Evolutionary conservation across 768 basidiomycete genomes (phyloP).

Genomic region (Xerocomellus amylosporus): DNA sequence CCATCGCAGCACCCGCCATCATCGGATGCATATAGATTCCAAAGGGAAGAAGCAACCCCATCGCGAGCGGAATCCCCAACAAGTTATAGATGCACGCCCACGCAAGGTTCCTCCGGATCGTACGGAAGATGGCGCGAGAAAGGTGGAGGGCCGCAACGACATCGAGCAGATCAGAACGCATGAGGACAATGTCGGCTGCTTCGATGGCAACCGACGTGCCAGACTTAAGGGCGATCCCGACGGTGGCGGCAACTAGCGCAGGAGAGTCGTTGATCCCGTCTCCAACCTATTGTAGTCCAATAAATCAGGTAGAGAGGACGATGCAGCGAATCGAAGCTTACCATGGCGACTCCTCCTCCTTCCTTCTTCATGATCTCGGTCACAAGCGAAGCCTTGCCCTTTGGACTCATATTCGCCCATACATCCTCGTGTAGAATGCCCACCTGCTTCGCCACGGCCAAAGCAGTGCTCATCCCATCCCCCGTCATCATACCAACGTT

Average conservation of each 20-base stretch:
- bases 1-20: constrained; percentile 99
- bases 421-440: constrained; percentile 83
- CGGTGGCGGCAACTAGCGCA: constrained; percentile 91
- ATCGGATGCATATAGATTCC: constrained; percentile 95
- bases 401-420: constrained; percentile 91
- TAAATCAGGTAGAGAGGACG: neutral
- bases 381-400: constrained; percentile 88
- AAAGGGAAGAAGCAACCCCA: constrained; percentile 93
- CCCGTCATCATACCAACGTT: constrained; percentile 94
- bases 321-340: constrained; percentile 33
- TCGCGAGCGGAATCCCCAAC: constrained; percentile 92
- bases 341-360: constrained; percentile 89
- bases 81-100: constrained; percentile 98
- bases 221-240: constrained; percentile 94
- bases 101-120: constrained; percentile 88
- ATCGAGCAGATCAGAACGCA: constrained; percentile 95
- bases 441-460: constrained; percentile 85
- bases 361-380: constrained; percentile 73
- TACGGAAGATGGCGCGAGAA: constrained; percentile 80
- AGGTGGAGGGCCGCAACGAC: constrained; percentile 96
- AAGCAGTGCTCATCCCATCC: constrained; percentile 80
- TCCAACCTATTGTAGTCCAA: constrained; percentile 62
- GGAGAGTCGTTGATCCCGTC: constrained; percentile 99
- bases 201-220: constrained; percentile 98
- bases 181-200: constrained; percentile 96